Base-by-base conservation (phyloP, 129 eudicot genomes). In the Lonicera japonica region DNA sequence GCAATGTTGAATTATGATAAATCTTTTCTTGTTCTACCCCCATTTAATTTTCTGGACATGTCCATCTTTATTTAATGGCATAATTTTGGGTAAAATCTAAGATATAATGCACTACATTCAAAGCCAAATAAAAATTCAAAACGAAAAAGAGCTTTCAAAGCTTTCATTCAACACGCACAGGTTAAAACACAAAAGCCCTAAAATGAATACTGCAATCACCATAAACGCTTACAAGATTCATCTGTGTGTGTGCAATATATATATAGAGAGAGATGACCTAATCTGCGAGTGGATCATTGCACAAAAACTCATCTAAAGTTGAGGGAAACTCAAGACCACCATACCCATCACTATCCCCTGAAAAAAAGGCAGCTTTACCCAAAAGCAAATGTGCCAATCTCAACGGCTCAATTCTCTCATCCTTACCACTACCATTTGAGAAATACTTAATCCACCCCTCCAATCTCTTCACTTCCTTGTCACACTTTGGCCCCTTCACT, bases 371-470 rank as follows among this genome's bases (percentile, higher is more conserved):
- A 67, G 95, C 95, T 73, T 86, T 89, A 0, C 76, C 90, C 84
- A 89, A 64, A 18, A 86, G 79, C 91, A 89, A 80, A 80, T 89
- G 91, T 22, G 79, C 95, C 79, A 89, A 73, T 65, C 83, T 66
- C 13, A 85, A 71, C 8, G 90, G 95, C 84, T 89, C 95, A 10
- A 16, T 68, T n/a, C 68, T 60, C 15, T 60, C 50, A 29, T 13
- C 25, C n/a, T n/a, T n/a, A n/a, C n/a, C n/a, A n/a, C n/a, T n/a
- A n/a, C n/a, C n/a, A 55, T 60, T 54, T 79, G 58, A 47, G 22
- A 74, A 86, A 48, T 76, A 71, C 36, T 73, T 70, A 56, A 89
- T 86, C 97, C 97, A 86, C 14, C 83, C 78, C 43, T 89, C 81
- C 69, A 89, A 76, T 40, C 97, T 85, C 84, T 82, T 82, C 5